A percentile compares a stretch with the other conserved stretches of the same genome.
Conservation (phyloP, 2,329 filamentous ascomycete genomes). For the Calonectria henricotiae region DNA sequence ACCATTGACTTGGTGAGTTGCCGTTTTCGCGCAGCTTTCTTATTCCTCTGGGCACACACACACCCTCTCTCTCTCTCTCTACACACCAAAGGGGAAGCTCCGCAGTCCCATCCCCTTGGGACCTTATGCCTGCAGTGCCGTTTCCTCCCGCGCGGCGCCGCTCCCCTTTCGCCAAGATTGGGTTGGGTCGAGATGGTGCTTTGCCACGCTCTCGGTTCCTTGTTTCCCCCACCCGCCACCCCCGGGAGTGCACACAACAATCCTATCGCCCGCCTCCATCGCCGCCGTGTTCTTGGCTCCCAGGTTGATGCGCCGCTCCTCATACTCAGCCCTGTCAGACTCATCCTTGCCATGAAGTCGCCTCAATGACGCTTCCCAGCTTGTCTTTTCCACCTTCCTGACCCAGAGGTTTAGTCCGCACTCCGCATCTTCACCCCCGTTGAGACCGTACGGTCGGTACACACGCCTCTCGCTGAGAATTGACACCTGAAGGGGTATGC, state of each 20-base stretch:
- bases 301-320: slow-evolving; percentile 79
- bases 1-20: not conserved
- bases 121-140: slow-evolving; percentile 70
- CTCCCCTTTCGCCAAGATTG: slow-evolving; percentile 72
- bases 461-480: slow-evolving; percentile 86
- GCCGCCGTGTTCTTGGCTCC: slow-evolving; percentile 86
- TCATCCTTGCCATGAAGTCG: slow-evolving; percentile 58
- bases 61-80: no score
- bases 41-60: no score
- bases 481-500: slow-evolving; percentile 82
- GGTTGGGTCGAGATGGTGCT: slow-evolving; percentile 69
- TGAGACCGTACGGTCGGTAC: slow-evolving; percentile 80
- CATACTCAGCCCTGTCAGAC: slow-evolving; percentile 62
- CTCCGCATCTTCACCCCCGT: slow-evolving; percentile 84
- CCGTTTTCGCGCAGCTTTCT: slow-evolving; percentile 31
- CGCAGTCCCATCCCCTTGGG: not conserved
- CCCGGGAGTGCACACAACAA: slow-evolving; percentile 84
- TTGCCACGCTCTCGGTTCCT: slow-evolving; percentile 71
- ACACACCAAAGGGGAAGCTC: not conserved
- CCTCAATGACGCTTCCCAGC: slow-evolving; percentile 65
- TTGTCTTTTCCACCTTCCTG: slow-evolving; percentile 75
- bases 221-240: slow-evolving; percentile 83
- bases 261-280: slow-evolving; percentile 84
- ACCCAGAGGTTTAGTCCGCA: slow-evolving; percentile 93
- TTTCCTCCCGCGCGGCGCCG: slow-evolving; percentile 71